These are phyloP conservation scores for Tulasnella sp. DNA, from an alignment of 768 basidiomycete genomes.

Conservation along the genomic window DNA sequence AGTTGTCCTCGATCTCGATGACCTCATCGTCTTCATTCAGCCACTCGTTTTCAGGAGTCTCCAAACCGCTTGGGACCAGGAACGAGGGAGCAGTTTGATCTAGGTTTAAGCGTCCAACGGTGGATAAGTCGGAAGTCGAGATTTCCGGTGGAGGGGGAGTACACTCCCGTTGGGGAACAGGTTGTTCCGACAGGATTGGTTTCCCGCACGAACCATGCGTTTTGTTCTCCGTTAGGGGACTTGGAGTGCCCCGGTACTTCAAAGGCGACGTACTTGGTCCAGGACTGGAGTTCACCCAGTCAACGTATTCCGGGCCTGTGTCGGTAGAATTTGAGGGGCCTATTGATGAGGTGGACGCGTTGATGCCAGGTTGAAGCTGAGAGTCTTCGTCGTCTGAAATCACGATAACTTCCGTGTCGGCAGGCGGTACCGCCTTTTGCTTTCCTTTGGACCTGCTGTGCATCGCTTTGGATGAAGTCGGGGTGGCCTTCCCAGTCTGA, in stretches of 20 bases:
- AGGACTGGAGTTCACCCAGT: neutral
- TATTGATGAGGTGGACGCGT: neutral
- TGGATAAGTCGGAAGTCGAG: neutral
- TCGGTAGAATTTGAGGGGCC: neutral
- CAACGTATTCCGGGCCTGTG: neutral
- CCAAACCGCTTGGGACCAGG: neutral
- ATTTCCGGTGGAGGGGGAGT: neutral
- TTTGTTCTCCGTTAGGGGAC: neutral
- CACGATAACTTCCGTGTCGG: neutral
- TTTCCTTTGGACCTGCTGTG: neutral
- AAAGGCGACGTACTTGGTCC: neutral
- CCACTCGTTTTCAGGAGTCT: conserved; percentile 41
- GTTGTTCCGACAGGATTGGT: neutral
- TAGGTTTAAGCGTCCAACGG: neutral
- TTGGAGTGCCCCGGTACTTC: neutral
- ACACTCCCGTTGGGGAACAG: neutral
- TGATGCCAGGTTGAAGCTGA: neutral
- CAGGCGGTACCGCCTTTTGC: neutral
- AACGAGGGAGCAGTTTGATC: no score
- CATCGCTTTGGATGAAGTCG: neutral
- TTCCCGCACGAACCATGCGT: neutral
- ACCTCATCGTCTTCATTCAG: conserved; percentile 63
- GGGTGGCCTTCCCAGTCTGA: neutral
- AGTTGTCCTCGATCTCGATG: conserved; percentile 25
- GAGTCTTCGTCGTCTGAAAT: neutral